A percentile compares a stretch with the other conserved stretches of the same genome.
phyloP scores from a whole-genome alignment of 352 stramenopile genomes.

The Phytophthora parvispora region DNA sequence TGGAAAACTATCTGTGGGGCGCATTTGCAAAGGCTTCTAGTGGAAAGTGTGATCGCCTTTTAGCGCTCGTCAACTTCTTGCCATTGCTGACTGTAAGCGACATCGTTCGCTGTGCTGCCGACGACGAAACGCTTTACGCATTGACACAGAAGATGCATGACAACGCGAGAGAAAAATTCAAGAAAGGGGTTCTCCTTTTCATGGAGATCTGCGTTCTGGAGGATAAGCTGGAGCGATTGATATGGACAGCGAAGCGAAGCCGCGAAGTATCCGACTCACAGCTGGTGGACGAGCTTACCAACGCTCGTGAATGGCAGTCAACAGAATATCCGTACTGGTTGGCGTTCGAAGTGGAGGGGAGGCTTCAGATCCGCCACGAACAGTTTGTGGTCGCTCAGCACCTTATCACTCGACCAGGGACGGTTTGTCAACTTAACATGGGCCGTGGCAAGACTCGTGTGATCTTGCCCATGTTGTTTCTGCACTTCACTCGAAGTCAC shows the following conservation, averaged over 20 bases:
- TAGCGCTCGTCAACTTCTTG: slow-evolving; percentile 30
- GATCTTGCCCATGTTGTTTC: slow-evolving; percentile 90
- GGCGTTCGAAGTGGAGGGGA: slow-evolving; percentile 88
- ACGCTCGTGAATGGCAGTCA: slow-evolving; percentile 56
- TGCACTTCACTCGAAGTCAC: slow-evolving; percentile 58
- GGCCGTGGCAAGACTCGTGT: slow-evolving; percentile 88
- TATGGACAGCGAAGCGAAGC: slow-evolving; percentile 14
- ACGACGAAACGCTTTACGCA: slow-evolving; percentile 39
- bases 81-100: slow-evolving; percentile 41
- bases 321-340: slow-evolving; percentile 81
- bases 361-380: slow-evolving; percentile 84
- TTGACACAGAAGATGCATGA: slow-evolving; percentile 34
- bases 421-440: slow-evolving; percentile 91
- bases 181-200: slow-evolving; percentile 29
- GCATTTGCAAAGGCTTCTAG: slow-evolving; percentile 5
- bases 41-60: slow-evolving; percentile 20
- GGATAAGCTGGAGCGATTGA: slow-evolving; percentile 68
- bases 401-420: slow-evolving; percentile 71
- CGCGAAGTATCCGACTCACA: slow-evolving; percentile 19
- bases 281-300: slow-evolving; percentile 67
- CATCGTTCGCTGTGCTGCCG: slow-evolving; percentile 51
- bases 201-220: slow-evolving; percentile 83
- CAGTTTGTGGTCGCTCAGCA: slow-evolving; percentile 82
- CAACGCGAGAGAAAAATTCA: slow-evolving; percentile 23
- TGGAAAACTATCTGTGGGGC: slow-evolving; percentile 30